Conservation (phyloP, 208 protist species). For the Trypanosomatidae sp. region DNA sequence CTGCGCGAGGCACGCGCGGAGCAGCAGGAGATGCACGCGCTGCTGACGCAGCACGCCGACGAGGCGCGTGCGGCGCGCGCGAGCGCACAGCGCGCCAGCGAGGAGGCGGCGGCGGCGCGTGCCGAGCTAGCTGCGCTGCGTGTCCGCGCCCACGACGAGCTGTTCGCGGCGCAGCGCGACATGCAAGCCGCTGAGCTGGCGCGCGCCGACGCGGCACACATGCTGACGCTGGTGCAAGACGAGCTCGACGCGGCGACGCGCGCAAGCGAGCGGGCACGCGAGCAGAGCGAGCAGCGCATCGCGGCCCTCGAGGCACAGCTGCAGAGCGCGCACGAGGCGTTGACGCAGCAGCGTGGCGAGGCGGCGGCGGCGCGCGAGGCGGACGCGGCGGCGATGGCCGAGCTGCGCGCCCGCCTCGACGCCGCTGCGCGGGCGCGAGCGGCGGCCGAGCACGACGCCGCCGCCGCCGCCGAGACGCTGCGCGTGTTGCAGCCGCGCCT, state of each 20-base stretch:
- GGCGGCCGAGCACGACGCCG: too few species aligned
- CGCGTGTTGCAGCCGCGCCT: conserved; percentile 25
- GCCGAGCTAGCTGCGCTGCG: too few species aligned
- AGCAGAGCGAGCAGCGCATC: conserved; percentile 15
- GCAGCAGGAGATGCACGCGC: conserved; percentile 26
- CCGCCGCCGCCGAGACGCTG: too few species aligned
- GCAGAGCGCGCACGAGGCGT: conserved; percentile 15
- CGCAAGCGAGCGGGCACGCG: conserved; percentile 6
- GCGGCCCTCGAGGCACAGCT: conserved; percentile 22
- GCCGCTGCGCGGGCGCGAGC: conserved; percentile 15
- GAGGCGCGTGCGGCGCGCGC: conserved; percentile 15
- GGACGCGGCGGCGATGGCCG: too few species aligned
- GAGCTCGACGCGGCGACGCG: conserved; percentile 13
- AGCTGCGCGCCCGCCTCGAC: conserved; percentile 12
- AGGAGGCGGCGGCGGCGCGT: conserved; percentile 5
- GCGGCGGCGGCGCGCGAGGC: too few species aligned
- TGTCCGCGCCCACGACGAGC: conserved; percentile 35
- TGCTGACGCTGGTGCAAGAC: conserved; percentile 14
- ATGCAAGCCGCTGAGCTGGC: conserved; percentile 28
- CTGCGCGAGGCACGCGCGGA: conserved; percentile 41
- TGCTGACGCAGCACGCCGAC: conserved; percentile 23
- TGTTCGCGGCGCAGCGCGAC: conserved; percentile 26
- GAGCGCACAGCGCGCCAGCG: conserved; percentile 12
- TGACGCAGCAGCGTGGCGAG: too few species aligned
- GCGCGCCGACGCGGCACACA: conserved; percentile 18